Evolutionary conservation across 495 filamentous ascomycete species (phyloP), one percentile per base, ranked within the genome.

Genomic region (Penicillium longicatenatum): DNA sequence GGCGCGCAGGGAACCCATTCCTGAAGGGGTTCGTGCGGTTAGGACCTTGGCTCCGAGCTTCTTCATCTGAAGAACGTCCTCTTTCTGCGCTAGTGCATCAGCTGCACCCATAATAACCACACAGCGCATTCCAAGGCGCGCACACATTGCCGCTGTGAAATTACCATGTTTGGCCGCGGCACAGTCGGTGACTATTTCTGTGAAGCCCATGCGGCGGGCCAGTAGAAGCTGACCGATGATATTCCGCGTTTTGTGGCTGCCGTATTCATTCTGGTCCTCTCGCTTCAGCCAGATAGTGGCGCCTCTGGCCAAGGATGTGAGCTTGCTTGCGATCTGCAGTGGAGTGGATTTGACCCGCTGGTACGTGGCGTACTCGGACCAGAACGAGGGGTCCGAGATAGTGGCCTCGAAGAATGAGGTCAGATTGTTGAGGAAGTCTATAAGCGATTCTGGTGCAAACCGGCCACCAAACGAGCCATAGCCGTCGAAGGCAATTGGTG

Each of bases 201-300:
- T 57, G 39, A 62, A 58, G 29, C 69, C 69, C 58, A 73, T 68
- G 1, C 67, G 63, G 11, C 63, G 61, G 14, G 69, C 70, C 4
- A 73, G 53, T n/a, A 73, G 59, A 22, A 71, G 59, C 57, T 73
- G 70, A 22, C 70, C 70, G 52, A 69, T 59, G 51, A 73, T 70
- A 42, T 66, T 73, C 56, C 67, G 65, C 24, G 67, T 41, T 30
- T 70, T 67, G 51, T 71, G 67, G 52, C 59, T 71, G 42, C 67
- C 69, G 24, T 68, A 70, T 16, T 64, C 67, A 26, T 62, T 68
- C 26, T 60, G 58, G 42, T 73, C 69, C 42, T 73, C 69, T 14
- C 70, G 61, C 52, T 73, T 73, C 6, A 73, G 62, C 69, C 70
- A 73, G 45, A 73, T 73, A 6, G 60, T 68, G 16, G 70, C 70